Conservation (phyloP, 805 yeast species). For the Danielozyma ontarioensis region DNA sequence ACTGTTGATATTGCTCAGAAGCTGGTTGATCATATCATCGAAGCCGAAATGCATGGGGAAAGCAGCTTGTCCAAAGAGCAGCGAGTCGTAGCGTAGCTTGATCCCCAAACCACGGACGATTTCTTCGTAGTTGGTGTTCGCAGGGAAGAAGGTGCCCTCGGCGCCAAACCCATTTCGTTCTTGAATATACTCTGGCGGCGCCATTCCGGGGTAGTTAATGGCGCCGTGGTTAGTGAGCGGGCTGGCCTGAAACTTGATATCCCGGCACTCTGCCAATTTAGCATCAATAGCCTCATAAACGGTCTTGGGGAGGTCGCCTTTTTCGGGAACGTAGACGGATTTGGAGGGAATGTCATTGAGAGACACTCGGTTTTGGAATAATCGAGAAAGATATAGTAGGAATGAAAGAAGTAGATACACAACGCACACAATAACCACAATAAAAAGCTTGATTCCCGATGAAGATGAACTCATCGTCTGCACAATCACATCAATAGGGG, state of each 20-base stretch:
- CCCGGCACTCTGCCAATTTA: conserved; percentile 23
- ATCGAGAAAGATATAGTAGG: conserved; percentile 52
- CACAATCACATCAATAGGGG: conserved; percentile 76
- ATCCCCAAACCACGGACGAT: conserved; percentile 57
- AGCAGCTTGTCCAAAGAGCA: conserved; percentile 27
- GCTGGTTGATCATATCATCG: conserved; percentile 35
- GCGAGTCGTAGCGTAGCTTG: conserved; percentile 47
- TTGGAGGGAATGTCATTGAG: conserved; percentile 65
- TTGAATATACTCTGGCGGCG: conserved; percentile 39
- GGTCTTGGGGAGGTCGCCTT: conserved; percentile 41
- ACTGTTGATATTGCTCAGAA: conserved; percentile 16
- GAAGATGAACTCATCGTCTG: conserved; percentile 48
- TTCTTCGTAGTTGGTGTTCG: conserved; percentile 43
- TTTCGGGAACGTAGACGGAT: conserved; percentile 64
- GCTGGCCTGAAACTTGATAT: conserved; percentile 29
- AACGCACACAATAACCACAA: conserved; percentile 69
- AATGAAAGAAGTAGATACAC: conserved; percentile 48
- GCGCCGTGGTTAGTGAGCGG: conserved; percentile 23
- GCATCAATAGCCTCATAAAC: conserved; percentile 20
- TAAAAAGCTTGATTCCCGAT: conserved; percentile 74
- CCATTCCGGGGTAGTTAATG: conserved; percentile 35
- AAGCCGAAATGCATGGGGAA: conserved; percentile 38
- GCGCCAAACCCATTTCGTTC: conserved; percentile 18
- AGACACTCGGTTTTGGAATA: conserved; percentile 51
- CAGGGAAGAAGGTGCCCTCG: conserved; percentile 17